A percentile compares a stretch with the other conserved stretches of the same genome.
Evolutionary conservation across 2,329 filamentous ascomycete species (phyloP).

Genomic region (Epichloe brachyelytri): DNA sequence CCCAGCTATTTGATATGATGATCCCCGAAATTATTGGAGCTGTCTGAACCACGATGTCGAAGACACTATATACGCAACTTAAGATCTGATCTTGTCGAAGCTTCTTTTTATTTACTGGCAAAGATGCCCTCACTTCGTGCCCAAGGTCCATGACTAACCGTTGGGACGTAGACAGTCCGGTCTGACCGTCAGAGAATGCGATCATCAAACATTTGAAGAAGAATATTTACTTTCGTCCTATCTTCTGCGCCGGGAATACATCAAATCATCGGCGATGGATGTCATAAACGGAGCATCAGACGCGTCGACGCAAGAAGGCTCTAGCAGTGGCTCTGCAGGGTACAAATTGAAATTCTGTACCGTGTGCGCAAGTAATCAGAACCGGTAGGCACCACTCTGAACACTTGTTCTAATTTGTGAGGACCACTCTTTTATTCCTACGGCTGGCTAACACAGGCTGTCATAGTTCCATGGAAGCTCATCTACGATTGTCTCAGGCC

Average conservation of each 20-base stretch:
- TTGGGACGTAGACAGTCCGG: neutral
- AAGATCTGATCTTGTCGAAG: slow-evolving; percentile 5
- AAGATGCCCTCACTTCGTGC: neutral
- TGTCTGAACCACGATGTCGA: slow-evolving; percentile 59
- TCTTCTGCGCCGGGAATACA: neutral
- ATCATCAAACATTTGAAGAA: neutral
- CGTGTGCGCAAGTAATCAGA: slow-evolving; percentile 97
- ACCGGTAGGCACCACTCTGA: slow-evolving; percentile 47
- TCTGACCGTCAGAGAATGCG: neutral
- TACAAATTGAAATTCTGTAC: slow-evolving; percentile 96
- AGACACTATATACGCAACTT: slow-evolving; percentile 43
- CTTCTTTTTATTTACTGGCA: neutral
- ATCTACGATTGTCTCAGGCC: slow-evolving; percentile 76
- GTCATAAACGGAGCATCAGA: slow-evolving; percentile 25
- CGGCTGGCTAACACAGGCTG: neutral
- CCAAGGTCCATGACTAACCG: neutral
- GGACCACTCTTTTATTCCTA: too few relatives aligned
- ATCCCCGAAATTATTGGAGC: slow-evolving; percentile 52
- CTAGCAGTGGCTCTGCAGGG: slow-evolving; percentile 38
- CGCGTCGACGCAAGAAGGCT: slow-evolving; percentile 26
- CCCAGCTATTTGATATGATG: slow-evolving; percentile 27
- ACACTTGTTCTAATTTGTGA: neutral
- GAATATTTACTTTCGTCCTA: neutral
- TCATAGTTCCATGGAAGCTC: slow-evolving; percentile 70
- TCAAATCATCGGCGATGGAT: slow-evolving; percentile 23